phyloP scores from a whole-genome alignment of 257 asterid species.

The Solanum virginianum region DNA sequence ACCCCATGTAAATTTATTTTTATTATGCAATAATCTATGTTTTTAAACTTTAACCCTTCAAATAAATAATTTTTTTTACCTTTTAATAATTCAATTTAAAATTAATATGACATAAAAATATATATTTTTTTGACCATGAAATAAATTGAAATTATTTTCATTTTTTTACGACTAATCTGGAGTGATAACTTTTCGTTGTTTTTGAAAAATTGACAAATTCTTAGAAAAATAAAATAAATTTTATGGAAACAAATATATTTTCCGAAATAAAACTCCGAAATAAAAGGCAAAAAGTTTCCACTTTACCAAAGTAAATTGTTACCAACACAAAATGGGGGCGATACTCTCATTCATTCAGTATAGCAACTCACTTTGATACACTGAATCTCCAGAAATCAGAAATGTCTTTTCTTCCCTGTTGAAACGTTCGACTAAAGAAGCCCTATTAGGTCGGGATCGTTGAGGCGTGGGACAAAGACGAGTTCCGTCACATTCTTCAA shows the following conservation, averaged over 20 bases:
- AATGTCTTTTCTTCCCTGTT: neutral
- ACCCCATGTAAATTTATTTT: neutral
- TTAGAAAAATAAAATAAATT: too few species aligned
- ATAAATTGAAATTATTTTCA: too few species aligned
- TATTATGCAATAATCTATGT: too few species aligned
- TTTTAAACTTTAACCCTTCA: neutral
- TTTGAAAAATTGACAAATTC: too few species aligned
- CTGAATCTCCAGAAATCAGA: neutral
- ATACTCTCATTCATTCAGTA: neutral
- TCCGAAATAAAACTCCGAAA: too few species aligned
- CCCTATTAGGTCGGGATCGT: neutral
- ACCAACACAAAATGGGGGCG: neutral
- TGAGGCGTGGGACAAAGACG: neutral
- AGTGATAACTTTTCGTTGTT: neutral
- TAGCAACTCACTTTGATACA: neutral
- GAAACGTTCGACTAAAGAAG: neutral
- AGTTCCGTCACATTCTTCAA: constrained; percentile 2
- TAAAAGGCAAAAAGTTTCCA: too few species aligned
- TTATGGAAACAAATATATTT: too few species aligned
- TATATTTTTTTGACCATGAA: neutral
- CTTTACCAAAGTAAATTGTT: neutral
- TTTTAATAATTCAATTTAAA: too few species aligned
- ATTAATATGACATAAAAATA: too few species aligned
- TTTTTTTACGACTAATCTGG: too few species aligned
- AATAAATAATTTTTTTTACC: too few species aligned